Evolutionary conservation across 805 yeast species (phyloP), one percentile per base, ranked within the genome.

Genomic region (Suhomyces sp.): DNA sequence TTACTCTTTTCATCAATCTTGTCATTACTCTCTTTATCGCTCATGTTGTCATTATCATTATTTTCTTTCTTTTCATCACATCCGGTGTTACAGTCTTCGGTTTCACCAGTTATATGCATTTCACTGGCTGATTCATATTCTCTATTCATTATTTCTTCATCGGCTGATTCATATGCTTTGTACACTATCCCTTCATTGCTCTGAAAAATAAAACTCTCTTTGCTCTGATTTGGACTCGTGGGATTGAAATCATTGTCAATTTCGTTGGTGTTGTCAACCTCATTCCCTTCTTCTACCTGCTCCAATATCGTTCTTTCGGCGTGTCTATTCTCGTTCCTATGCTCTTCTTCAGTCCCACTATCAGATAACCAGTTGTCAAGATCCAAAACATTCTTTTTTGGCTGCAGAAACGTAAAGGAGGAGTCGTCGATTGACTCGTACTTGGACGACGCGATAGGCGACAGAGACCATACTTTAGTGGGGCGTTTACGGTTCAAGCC

Each of bases 341-440:
- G 22, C 5, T 37, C 41, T 17, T 37, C 41, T 37, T 37, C 41
- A 37, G 41, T 19, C 5, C 41, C 56, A 44, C 63, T 59, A 19
- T 61, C 66, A 22, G 68, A 63, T 2, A 64, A 53, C 68, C 68
- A 64, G 40, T 64, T 55, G 12, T 35, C 47, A 6, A 62, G 44
- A 49, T 63, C 65, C 15, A 63, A 44, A n/a, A 50, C 20, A 6
- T 24, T 35, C 24, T 37, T 29, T 41, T 17, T 13, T 8, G 33
- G 37, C 5, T 43, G 39, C 54, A 45, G 52, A 37, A 54, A 58
- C 12, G 62, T 51, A 47, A 60, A 60, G 9, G 64, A 52, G 21
- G 63, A 58, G 41, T 58, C 63, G 2, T 54, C 55, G n/a, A 60
- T 52, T 13, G 57, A 43, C 43, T 58, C 62, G 21, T 48, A 20